These are phyloP conservation scores for Didymella arachidicola DNA, from an alignment of 2,329 filamentous ascomycete species.

Conservation along the genomic window DNA sequence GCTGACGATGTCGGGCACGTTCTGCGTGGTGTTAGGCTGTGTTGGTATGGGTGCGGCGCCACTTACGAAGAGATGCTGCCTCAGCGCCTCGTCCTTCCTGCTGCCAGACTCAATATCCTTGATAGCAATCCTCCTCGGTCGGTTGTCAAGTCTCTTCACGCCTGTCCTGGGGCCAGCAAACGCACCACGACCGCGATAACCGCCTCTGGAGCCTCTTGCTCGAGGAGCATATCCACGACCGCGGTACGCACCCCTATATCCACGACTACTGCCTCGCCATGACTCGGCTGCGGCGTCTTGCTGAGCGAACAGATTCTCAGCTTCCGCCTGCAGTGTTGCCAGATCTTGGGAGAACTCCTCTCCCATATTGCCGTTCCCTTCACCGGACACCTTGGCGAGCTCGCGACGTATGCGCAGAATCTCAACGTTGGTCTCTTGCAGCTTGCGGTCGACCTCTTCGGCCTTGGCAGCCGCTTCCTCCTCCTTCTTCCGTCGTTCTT, in stretches of 20 bases:
- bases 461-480: constrained; percentile 69
- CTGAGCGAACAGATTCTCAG: constrained; percentile 73
- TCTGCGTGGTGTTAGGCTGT: constrained; percentile 18
- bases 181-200: constrained; percentile 54
- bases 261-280: constrained; percentile 31
- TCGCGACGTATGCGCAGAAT: constrained; percentile 68
- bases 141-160: constrained; percentile 74
- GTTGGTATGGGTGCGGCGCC: not conserved
- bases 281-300: constrained; percentile 36
- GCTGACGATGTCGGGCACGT: constrained; percentile 48
- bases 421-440: constrained; percentile 71
- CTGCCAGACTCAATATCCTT: constrained; percentile 69
- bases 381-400: constrained; percentile 60
- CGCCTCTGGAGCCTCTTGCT: constrained; percentile 54
- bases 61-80: constrained; percentile 70
- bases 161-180: constrained; percentile 50
- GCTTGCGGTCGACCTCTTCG: constrained; percentile 69
- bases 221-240: constrained; percentile 38
- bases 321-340: constrained; percentile 53
- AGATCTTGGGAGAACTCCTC: constrained; percentile 31
- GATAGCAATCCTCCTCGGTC: constrained; percentile 72
- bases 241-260: constrained; percentile 17
- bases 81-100: constrained; percentile 70
- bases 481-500: constrained; percentile 69
- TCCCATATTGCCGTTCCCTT: constrained; percentile 14